These are phyloP conservation scores for Sporisorium reilianum DNA, from an alignment of 1,284 basidiomycete species.

Conservation along the genomic window DNA sequence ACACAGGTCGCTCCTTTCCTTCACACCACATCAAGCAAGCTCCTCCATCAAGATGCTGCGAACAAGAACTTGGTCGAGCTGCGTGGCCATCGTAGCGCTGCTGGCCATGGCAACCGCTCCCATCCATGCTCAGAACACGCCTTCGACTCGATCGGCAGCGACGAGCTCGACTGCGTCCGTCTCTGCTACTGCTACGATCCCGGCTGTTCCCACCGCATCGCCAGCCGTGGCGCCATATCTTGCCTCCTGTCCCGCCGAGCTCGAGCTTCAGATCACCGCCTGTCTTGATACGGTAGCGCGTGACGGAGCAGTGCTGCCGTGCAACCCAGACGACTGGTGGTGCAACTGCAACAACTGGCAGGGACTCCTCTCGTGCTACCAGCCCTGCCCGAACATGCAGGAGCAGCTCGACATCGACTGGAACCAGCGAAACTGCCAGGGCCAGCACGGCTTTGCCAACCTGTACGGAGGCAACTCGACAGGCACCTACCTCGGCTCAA, in stretches of 20 bases:
- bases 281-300: constrained; percentile 31
- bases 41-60: constrained; percentile 2
- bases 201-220: constrained; percentile 11
- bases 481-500: constrained; percentile 25
- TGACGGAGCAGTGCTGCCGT: constrained; percentile 30
- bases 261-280: constrained; percentile 26
- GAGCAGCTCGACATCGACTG: constrained; percentile 27
- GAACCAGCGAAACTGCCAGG: constrained; percentile 35
- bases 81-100: constrained; percentile 5
- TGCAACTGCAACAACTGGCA: constrained; percentile 40
- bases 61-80: constrained; percentile 15
- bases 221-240: constrained; percentile 21
- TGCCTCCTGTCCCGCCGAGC: constrained; percentile 18
- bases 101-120: background rate
- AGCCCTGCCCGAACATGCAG: constrained; percentile 29
- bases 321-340: constrained; percentile 38
- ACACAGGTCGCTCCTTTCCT: background rate
- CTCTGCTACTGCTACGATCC: constrained; percentile 11
- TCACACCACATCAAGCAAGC: constrained; percentile 1
- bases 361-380: constrained; percentile 27
- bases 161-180: constrained; percentile 4
- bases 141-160: constrained; percentile 3
- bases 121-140: constrained; percentile 12
- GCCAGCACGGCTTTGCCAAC: constrained; percentile 29
- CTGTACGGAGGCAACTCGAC: constrained; percentile 21